Conservation (phyloP, 2,329 filamentous ascomycete species). For the Sporothrix brunneoviolacea region DNA sequence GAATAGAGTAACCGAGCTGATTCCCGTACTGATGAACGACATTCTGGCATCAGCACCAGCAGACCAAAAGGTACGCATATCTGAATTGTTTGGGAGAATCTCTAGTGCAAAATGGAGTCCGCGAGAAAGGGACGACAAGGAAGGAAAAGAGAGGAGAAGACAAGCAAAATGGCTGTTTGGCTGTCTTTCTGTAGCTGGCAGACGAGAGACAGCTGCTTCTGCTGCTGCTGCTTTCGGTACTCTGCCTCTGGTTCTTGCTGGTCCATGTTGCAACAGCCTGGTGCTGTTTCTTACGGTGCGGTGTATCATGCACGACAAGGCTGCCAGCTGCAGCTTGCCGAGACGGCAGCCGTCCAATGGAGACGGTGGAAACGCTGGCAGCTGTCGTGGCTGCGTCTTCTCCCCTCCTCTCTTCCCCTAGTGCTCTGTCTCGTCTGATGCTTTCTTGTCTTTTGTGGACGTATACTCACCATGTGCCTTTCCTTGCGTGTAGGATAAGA, state of each 20-base stretch:
- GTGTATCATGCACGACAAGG: background rate
- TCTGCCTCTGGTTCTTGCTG: background rate
- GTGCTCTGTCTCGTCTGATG: too few species aligned
- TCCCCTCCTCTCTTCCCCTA: too few species aligned
- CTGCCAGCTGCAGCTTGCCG: conserved; percentile 6
- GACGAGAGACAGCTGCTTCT: background rate
- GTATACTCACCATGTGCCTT: conserved; percentile 34
- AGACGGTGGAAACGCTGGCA: too few species aligned
- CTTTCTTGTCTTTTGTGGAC: background rate
- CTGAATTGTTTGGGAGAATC: background rate
- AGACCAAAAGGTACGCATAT: conserved; percentile 87
- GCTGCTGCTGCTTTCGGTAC: background rate
- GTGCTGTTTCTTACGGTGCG: too few species aligned
- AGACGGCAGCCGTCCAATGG: background rate
- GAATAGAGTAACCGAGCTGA: conserved; percentile 90
- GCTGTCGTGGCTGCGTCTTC: too few species aligned
- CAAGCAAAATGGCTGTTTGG: background rate
- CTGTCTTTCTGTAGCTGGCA: background rate
- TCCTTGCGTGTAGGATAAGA: conserved; percentile 70
- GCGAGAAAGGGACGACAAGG: background rate
- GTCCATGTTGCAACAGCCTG: too few species aligned
- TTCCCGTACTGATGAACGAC: conserved; percentile 92
- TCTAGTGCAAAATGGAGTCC: background rate
- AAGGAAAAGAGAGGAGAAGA: too few species aligned
- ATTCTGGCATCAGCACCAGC: conserved; percentile 80